Evolutionary conservation across 2,329 filamentous ascomycete genomes (phyloP), one percentile per base, ranked within the genome.

Genomic region (Claviceps capensis): DNA sequence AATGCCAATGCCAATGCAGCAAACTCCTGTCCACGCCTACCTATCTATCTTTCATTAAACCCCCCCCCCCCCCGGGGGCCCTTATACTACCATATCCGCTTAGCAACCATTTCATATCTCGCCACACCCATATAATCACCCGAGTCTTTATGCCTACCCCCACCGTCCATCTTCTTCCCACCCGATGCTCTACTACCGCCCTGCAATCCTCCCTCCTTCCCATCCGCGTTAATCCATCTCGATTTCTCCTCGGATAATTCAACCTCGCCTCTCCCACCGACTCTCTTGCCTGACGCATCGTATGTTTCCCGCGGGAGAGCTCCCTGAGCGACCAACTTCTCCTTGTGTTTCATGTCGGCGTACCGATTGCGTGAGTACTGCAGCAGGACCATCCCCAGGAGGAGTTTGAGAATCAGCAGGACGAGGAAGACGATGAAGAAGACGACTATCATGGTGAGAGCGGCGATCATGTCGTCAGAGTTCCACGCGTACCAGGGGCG

Each of bases 21-120:
- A 30, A 30, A 30, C 9, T 34, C 8, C 30, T 34, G 8, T 30
- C 30, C 9, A 34, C 30, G 4, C 30, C 30, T 34, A 34, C 9
- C 30, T 34, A 11, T 11, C 3, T 22, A 22, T 13, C 14, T 11
- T 47, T n/a, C 26, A 34, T n/a, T 4, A 17, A 36, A 16, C 19
- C 16, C 2, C 17, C 26, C 22, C 22, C 22, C 22, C 19, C 16
- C 2, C 13, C 44, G 17, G 17, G 3, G 37, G 5, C 13, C 2
- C n/a, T 17, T 17, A 44, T 9, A 23, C 44, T 68, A 97, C 93
- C 93, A 98, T 60, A 98, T 98, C 64, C 93, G 78, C 76, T 96
- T 97, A 0, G 88, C 88, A 60, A 89, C 84, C 93, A 97, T 96
- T 64, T 89, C 88, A 70, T 96, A 98, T 60, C 93, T 77, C 76